phyloP scores from a whole-genome alignment of 106 monocot genomes.

The Posidonia australis region DNA sequence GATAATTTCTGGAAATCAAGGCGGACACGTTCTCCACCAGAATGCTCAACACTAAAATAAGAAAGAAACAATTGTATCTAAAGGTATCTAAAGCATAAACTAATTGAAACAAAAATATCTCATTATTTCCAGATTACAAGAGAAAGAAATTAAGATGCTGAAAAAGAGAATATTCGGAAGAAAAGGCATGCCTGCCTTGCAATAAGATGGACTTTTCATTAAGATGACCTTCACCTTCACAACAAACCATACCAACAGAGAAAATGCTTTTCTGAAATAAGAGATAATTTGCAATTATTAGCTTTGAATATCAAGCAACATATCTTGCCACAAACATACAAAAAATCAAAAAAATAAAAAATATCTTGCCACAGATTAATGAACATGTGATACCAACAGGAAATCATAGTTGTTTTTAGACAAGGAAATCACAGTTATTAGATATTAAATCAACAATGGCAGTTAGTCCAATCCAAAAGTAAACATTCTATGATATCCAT shows the following conservation, averaged over 20 bases:
- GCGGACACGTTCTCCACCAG: constrained; percentile 69
- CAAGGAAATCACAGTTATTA: too few species aligned
- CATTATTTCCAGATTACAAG: too few species aligned
- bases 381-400: too few species aligned
- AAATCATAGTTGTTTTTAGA: too few species aligned
- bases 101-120: neutral
- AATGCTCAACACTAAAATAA: constrained; percentile 54
- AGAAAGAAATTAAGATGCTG: neutral
- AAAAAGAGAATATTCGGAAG: neutral
- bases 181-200: constrained; percentile 58
- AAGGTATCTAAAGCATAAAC: neutral
- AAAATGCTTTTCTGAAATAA: constrained; percentile 64
- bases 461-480: too few species aligned
- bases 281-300: neutral
- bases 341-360: too few species aligned
- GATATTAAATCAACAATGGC: too few species aligned
- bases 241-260: constrained; percentile 82
- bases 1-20: constrained; percentile 64
- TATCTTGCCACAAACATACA: too few species aligned
- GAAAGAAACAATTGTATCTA: neutral
- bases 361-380: too few species aligned
- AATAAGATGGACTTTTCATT: constrained; percentile 83
- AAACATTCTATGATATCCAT: too few species aligned
- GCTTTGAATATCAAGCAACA: neutral
- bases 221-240: constrained; percentile 81